phyloP scores from a whole-genome alignment of 2,329 filamentous ascomycete genomes.

The Didymella arachidicola region DNA sequence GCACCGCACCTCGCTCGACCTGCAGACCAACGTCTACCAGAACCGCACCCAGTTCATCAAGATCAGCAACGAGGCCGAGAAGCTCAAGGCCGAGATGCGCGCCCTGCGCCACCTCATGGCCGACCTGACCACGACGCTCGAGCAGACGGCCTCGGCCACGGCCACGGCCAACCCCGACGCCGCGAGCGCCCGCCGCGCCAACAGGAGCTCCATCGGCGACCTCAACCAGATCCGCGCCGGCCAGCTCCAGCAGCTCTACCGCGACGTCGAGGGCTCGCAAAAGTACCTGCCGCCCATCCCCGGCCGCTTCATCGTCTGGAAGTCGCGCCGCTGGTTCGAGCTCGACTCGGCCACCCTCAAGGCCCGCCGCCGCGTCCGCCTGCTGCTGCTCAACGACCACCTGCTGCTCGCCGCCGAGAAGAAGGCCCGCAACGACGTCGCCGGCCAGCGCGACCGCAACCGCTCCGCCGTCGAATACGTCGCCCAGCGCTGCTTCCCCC shows the following conservation, averaged over 20 bases:
- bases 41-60: conserved; percentile 99
- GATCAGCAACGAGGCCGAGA: conserved; percentile 98
- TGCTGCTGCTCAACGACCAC: conserved; percentile 94
- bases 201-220: conserved; percentile 86
- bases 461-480: conserved; percentile 71
- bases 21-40: conserved; percentile 95
- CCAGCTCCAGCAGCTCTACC: conserved; percentile 84
- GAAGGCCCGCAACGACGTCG: conserved; percentile 80
- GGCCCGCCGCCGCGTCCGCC: conserved; percentile 83
- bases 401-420: conserved; percentile 93
- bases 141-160: conserved; percentile 52
- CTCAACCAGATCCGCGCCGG: conserved; percentile 73
- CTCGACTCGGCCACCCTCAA: conserved; percentile 98
- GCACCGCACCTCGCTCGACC: conserved; percentile 77
- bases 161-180: conserved; percentile 43
- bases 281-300: conserved; percentile 92
- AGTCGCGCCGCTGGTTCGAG: conserved; percentile 94
- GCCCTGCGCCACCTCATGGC: conserved; percentile 89
- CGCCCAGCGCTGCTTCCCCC: conserved; percentile 91
- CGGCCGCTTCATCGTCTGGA: conserved; percentile 92
- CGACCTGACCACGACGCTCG: conserved; percentile 71
- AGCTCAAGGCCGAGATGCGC: conserved; percentile 95
- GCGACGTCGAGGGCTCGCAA: conserved; percentile 95
- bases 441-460: conserved; percentile 54
- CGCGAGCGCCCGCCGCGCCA: conserved; percentile 62